Base-by-base conservation (phyloP, 352 stramenopile species). In the Pythium myriotylum region DNA sequence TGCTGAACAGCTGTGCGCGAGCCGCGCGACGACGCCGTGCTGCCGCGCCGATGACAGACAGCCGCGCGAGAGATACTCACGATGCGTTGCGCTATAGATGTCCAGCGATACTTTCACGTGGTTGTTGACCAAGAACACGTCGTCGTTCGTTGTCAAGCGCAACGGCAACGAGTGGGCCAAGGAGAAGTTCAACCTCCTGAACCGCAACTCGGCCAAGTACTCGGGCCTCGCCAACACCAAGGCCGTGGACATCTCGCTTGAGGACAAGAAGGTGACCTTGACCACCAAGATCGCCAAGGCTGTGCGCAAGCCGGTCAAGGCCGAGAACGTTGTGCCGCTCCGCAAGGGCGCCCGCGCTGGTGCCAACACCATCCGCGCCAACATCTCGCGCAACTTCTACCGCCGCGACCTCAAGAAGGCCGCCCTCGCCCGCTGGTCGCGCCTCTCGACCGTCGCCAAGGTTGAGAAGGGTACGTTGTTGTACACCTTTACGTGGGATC, bases 191-290 rank as follows among this genome's bases (percentile, higher is more conserved):
- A 99, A 99, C 88, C 72, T 99, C 65, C 84, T 89, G 74, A 98
- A 94, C 76, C 70, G 88, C 59, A 98, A 98, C 76, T 94, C 78
- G 68, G 95, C 91, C 90, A 99, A 99, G 89, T 99, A 98, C 79
- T 98, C 91, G 57, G 96, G 93, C 61, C 48, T 99, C 59, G 94
- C 95, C 59, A 96, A 96, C 70, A 72, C 66, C 65, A 98, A 98
- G 84, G 90, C 87, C 24, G 86, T 97, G 47, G 91, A 97, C 76
- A 86, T 99, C 48, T 83, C 81, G 68, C 58, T 95, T 32, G 72
- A 72, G n/a, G 83, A 95, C 77, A 92, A 91, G 80, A 95, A 95
- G 82, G 66, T 95, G 57, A 84, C 78, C 40, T 63, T 95, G 45
- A 86, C 86, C 19, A 93, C 85, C 65, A 95, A 95, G 76, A 81